Evolutionary conservation across 768 basidiomycete species (phyloP), one percentile per base, ranked within the genome.

Genomic region (Hygrocybe coccinea): DNA sequence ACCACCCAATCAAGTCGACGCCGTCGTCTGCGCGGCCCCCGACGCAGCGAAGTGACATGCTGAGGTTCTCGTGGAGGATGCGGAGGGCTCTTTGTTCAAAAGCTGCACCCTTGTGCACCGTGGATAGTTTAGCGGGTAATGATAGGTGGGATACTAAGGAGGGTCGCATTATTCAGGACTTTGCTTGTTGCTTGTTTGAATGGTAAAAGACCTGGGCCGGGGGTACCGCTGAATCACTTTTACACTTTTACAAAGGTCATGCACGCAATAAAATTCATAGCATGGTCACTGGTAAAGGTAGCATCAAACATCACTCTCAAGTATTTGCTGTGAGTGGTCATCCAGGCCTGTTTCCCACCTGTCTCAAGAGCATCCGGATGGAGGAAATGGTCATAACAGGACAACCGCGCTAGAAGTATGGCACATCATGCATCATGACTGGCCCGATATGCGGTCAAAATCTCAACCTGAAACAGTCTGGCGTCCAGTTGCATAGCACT

Each of bases 1-100:
- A 95, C 91, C 91, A 95, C 14, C 94, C 94, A 52, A 86, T 67
- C 19, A 95, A 75, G 69, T 97, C 94, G 41, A 97, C 74, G 0
- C 94, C 94, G 4, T 93, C 91, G 66, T 95, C 94, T n/a, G 82
- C 78, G 63, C 78, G 83, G n/a, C 93, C 91, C 3, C 93, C 93
- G 14, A 94, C 84, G 50, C 84, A 82, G 45, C 71, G 76, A 3
- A 95, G 76, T 1, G 84, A 78, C 93, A 95, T 97, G 35, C 87
- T 89, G 48, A 95, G 72, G 45, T 81, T 69, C 2, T 78, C 67
- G 36, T 82, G 80, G 4, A 93, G 77, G 5, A 91, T 62, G 8
- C 69, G 66, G 24, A 86, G 76, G 0, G 86, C 84, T 1, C 85
- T 81, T 25, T 80, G 67, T 67, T 97, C 93, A 64, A 93, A 97